phyloP scores from a whole-genome alignment of 345 rosid genomes.

The Linum trigynum region DNA sequence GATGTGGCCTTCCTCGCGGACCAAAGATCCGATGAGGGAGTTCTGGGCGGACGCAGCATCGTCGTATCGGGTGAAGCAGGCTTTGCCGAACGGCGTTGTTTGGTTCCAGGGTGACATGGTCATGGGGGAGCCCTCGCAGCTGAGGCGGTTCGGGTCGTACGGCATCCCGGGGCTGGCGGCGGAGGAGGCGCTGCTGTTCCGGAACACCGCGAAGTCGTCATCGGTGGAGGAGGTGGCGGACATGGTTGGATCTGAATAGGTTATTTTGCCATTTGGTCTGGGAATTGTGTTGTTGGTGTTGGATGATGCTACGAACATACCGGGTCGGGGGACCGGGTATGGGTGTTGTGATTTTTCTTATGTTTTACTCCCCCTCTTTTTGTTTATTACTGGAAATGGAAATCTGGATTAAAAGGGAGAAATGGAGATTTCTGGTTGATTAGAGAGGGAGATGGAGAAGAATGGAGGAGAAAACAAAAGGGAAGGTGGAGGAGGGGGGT shows the following conservation, averaged over 20 bases:
- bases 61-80: background rate
- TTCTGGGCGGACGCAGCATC: background rate
- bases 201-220: background rate
- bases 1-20: constrained; percentile 7
- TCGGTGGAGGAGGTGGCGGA: background rate
- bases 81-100: background rate
- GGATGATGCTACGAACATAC: too few species aligned
- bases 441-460: background rate
- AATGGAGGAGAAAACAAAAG: background rate
- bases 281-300: background rate
- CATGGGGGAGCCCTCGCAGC: constrained; percentile 10
- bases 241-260: constrained; percentile 1
- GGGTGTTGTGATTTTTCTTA: background rate
- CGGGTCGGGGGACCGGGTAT: background rate
- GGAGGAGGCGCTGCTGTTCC: constrained; percentile 8
- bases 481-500: background rate
- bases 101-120: constrained; percentile 9
- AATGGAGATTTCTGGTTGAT: background rate
- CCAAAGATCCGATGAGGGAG: background rate
- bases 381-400: background rate
- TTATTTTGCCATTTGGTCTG: background rate
- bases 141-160: constrained; percentile 4
- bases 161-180: background rate
- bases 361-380: background rate
- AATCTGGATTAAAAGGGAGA: background rate